Evolutionary conservation across 179 eudicot species (phyloP).

Genomic region (Actinidia chinensis): DNA sequence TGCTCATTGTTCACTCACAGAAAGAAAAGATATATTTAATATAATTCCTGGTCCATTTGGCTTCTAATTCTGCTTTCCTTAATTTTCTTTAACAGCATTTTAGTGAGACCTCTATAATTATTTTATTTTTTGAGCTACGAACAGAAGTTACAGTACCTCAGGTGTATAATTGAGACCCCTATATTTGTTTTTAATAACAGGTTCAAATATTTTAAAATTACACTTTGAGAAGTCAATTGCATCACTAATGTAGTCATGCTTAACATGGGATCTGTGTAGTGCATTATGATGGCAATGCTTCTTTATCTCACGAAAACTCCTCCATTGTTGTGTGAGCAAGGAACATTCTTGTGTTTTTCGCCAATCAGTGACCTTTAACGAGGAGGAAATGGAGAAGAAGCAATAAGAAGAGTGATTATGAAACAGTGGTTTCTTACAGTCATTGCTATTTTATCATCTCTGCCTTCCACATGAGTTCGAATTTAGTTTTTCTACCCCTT

Average conservation of each 20-base stretch:
- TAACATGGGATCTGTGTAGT: too few relatives aligned
- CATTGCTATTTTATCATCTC: not conserved
- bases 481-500: not conserved
- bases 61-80: not conserved
- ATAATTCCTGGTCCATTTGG: not conserved
- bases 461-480: not conserved
- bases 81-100: not conserved
- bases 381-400: not conserved
- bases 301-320: not conserved
- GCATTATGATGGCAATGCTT: too few relatives aligned
- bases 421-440: not conserved
- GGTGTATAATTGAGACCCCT: too few relatives aligned
- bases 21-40: not conserved
- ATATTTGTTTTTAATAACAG: too few relatives aligned
- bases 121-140: too few relatives aligned
- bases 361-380: not conserved
- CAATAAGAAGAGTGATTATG: not conserved
- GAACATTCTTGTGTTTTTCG: not conserved
- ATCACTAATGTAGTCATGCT: too few relatives aligned
- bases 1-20: not conserved
- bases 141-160: too few relatives aligned
- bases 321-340: not conserved
- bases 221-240: too few relatives aligned
- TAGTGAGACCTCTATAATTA: not conserved
- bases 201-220: too few relatives aligned